These are phyloP conservation scores for Ailanthus altissimus DNA, from an alignment of 345 rosid species.

Conservation along the genomic window DNA sequence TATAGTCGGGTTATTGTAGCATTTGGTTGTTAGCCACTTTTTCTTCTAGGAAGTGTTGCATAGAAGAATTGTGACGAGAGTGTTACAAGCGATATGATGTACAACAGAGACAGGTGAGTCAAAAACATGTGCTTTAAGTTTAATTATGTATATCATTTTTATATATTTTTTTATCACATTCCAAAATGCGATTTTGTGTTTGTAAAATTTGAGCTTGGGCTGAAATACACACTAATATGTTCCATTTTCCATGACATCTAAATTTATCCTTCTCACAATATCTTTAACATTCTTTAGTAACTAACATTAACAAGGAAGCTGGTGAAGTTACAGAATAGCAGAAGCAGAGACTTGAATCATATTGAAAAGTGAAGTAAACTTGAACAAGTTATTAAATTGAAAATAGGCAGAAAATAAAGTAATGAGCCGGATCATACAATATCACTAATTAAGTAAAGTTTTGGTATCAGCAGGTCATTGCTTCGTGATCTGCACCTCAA, in stretches of 20 bases:
- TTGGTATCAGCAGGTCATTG: too few relatives aligned
- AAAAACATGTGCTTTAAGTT: not conserved
- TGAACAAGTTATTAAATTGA: too few relatives aligned
- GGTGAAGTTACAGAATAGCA: too few relatives aligned
- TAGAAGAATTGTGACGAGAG: constrained; percentile 18
- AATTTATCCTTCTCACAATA: too few relatives aligned
- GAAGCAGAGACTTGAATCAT: too few relatives aligned
- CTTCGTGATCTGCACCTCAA: too few relatives aligned
- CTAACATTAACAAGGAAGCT: too few relatives aligned
- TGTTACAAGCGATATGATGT: constrained; percentile 13
- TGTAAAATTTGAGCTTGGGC: constrained; percentile 12
- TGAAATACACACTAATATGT: not conserved
- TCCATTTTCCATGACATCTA: too few relatives aligned
- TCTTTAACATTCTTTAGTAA: too few relatives aligned
- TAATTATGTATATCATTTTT: constrained; percentile 19
- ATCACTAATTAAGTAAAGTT: too few relatives aligned
- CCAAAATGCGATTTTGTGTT: not conserved
- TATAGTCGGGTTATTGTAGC: constrained; percentile 2
- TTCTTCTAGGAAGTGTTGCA: not conserved
- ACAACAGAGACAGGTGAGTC: not conserved
- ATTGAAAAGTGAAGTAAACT: too few relatives aligned
- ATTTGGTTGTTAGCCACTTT: not conserved
- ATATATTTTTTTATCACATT: not conserved
- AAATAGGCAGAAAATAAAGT: too few relatives aligned
- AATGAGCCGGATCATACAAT: constrained; percentile 4